These are phyloP conservation scores for Mychonastes homosphaera DNA, from an alignment of 139 green algal genomes.

Conservation along the genomic window DNA sequence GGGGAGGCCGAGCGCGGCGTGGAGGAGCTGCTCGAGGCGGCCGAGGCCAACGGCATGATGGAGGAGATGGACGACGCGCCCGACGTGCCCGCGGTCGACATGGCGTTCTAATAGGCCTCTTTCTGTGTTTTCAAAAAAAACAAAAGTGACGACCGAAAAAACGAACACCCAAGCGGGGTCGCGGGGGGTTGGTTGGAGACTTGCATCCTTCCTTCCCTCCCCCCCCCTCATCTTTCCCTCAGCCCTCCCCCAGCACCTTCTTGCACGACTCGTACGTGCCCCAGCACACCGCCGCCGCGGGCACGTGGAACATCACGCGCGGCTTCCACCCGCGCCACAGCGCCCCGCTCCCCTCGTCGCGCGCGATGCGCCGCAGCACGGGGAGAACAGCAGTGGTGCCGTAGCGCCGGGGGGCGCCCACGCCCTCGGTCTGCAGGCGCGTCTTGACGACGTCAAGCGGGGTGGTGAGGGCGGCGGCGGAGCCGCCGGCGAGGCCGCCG, in stretches of 20 bases:
- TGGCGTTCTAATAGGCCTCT: no score
- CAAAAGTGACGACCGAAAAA: no score
- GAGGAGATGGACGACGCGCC: constrained; percentile 19
- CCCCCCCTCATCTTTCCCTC: no score
- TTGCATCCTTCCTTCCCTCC: no score
- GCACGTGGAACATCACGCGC: constrained; percentile 87
- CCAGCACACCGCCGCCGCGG: constrained; percentile 89
- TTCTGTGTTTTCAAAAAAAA: no score
- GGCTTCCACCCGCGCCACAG: constrained; percentile 72
- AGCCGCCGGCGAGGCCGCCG: constrained; percentile 63
- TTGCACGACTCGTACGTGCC: constrained; percentile 91
- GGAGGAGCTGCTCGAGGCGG: constrained; percentile 6
- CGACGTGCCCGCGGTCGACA: constrained; percentile 18
- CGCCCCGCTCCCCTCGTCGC: constrained; percentile 64
- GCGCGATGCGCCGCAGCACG: constrained; percentile 54
- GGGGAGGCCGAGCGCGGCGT: constrained; percentile 2
- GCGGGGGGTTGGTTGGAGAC: no score
- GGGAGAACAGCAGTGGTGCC: constrained; percentile 36
- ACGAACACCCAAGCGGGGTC: no score
- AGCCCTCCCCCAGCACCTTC: constrained; percentile 35
- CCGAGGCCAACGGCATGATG: no score
- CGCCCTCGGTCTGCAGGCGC: constrained; percentile 72
- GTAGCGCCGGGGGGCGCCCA: constrained; percentile 44
- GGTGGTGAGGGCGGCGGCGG: constrained; percentile 64
- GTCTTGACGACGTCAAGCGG: constrained; percentile 91